phyloP scores from a whole-genome alignment of 768 basidiomycete genomes.

The Boletus bicolor region DNA sequence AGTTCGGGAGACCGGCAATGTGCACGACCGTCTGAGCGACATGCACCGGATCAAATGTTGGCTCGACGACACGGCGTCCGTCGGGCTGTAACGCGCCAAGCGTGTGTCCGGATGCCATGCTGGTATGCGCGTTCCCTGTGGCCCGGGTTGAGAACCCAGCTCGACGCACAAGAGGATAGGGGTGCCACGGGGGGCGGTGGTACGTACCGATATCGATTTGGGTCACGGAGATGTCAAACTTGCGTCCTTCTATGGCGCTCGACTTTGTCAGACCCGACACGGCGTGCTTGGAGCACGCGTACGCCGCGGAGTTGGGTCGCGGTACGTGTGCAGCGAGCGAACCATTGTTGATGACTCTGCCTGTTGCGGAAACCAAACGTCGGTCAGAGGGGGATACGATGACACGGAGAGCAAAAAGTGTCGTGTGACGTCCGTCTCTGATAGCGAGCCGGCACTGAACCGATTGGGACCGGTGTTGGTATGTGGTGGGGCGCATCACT shows the following conservation, averaged over 20 bases:
- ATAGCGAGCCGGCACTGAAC: too few species aligned
- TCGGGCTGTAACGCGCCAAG: constrained; percentile 66
- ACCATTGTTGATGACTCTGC: constrained; percentile 84
- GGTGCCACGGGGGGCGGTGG: too few species aligned
- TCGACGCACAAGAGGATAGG: too few species aligned
- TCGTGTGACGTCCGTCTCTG: not conserved
- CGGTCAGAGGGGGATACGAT: not conserved
- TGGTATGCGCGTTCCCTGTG: constrained; percentile 57
- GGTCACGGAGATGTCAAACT: constrained; percentile 69
- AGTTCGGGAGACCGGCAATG: constrained; percentile 63
- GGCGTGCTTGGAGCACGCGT: constrained; percentile 80
- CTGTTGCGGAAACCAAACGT: constrained; percentile 28
- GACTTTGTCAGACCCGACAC: constrained; percentile 73
- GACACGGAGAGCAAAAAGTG: not conserved
- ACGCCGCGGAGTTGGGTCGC: constrained; percentile 59
- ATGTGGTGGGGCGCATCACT: constrained; percentile 2
- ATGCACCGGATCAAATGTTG: constrained; percentile 66
- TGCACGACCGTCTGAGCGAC: constrained; percentile 72
- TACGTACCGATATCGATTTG: constrained; percentile 76
- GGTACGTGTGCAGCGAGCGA: constrained; percentile 72
- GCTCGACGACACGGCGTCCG: constrained; percentile 54
- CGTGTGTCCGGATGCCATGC: constrained; percentile 46
- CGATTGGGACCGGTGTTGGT: not conserved
- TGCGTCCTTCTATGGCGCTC: constrained; percentile 73
- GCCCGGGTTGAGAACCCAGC: too few species aligned